Conservation (phyloP, 371 early-diverging fungal genomes). For the Apophysomyces sp. region DNA sequence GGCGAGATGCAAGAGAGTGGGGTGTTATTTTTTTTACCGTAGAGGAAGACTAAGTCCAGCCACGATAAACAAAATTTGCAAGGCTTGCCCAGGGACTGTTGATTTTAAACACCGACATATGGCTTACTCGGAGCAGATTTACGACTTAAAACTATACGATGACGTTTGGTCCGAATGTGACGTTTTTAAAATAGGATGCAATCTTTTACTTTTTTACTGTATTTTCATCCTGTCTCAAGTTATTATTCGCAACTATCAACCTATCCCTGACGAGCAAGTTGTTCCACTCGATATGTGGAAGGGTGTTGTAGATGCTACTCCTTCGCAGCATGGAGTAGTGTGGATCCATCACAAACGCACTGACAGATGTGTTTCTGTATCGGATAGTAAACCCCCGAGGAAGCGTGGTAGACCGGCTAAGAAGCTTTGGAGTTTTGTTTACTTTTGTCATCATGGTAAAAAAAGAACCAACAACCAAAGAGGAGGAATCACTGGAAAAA, state of each 20-base stretch:
- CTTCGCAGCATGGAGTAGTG: background rate
- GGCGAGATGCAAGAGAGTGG: background rate
- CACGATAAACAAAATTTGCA: conserved; percentile 1
- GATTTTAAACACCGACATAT: no score
- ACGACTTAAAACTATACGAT: no score
- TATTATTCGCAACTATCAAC: no score
- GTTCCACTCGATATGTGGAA: background rate
- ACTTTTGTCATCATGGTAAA: background rate
- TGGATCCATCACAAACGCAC: background rate
- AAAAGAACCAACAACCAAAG: background rate
- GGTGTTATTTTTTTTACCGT: background rate
- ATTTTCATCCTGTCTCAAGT: no score
- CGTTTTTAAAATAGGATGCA: no score
- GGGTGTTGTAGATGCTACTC: background rate
- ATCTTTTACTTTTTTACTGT: no score
- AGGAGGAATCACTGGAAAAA: background rate
- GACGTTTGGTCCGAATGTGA: no score
- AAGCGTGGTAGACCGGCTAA: background rate
- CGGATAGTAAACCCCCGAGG: background rate
- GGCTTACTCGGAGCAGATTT: background rate
- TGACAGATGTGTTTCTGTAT: background rate
- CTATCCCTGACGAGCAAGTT: no score
- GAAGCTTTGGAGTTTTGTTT: background rate
- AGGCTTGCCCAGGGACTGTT: background rate
- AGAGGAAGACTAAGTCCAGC: background rate